phyloP scores from a whole-genome alignment of 2,329 filamentous ascomycete species.

The Orbilia blumenaviensis region DNA sequence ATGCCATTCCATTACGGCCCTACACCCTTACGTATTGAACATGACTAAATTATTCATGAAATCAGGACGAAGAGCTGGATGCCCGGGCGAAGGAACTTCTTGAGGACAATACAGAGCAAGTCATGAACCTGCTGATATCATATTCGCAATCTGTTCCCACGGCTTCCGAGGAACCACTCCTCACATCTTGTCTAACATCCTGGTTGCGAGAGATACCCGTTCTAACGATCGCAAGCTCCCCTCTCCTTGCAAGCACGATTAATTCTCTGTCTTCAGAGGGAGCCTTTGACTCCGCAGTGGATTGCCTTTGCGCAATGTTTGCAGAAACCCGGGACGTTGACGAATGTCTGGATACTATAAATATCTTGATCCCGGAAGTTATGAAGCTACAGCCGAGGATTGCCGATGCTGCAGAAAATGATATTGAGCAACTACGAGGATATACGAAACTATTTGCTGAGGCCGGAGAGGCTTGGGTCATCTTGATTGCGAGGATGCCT shows the following conservation, averaged over 20 bases:
- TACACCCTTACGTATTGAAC: conserved; percentile 55
- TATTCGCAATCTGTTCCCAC: conserved; percentile 67
- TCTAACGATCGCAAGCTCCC: conserved; percentile 81
- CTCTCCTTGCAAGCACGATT: conserved; percentile 82
- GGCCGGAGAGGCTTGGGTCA: conserved; percentile 92
- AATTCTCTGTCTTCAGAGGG: conserved; percentile 77
- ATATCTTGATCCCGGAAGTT: conserved; percentile 81
- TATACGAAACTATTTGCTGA: conserved; percentile 91
- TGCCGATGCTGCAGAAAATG: conserved; percentile 76
- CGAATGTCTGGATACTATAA: conserved; percentile 82
- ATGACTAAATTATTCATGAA: background rate
- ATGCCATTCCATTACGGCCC: conserved; percentile 73
- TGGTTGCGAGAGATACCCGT: conserved; percentile 95
- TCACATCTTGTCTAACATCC: conserved; percentile 94
- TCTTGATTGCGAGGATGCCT: conserved; percentile 86
- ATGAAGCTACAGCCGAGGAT: conserved; percentile 81
- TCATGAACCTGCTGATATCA: conserved; percentile 84
- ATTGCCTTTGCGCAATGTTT: conserved; percentile 91
- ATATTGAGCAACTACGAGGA: conserved; percentile 84
- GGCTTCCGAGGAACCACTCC: conserved; percentile 71
- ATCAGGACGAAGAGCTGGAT: conserved; percentile 91
- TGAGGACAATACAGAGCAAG: conserved; percentile 87
- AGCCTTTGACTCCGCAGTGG: conserved; percentile 86
- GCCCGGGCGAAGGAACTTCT: conserved; percentile 87
- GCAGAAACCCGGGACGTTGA: conserved; percentile 93